Evolutionary conservation across 2,329 filamentous ascomycete genomes (phyloP), one percentile per base, ranked within the genome.

Genomic region (Nemania serpens): DNA sequence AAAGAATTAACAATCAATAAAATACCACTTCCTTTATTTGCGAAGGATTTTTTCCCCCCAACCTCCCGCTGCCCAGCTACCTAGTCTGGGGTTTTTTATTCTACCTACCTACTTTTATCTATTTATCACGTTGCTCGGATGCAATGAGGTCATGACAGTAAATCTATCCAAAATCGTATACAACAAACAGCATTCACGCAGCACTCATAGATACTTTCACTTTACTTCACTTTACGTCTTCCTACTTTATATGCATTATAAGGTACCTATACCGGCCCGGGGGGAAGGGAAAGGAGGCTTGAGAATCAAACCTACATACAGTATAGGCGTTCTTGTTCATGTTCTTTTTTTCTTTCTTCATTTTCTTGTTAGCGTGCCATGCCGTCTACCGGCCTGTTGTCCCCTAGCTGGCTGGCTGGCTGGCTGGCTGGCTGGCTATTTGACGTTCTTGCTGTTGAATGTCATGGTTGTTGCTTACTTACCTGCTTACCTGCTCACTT

Each of bases 71-170:
- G n/a, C n/a, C n/a, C n/a, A n/a, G n/a, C n/a, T n/a, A n/a, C n/a
- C n/a, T n/a, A n/a, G n/a, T n/a, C n/a, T n/a, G n/a, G n/a, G n/a
- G n/a, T n/a, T n/a, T n/a, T n/a, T n/a, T n/a, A n/a, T n/a, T n/a
- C n/a, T n/a, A n/a, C n/a, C n/a, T n/a, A n/a, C n/a, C n/a, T n/a
- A n/a, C n/a, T 29, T 7, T n/a, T 43, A n/a, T 17, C 41, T 43
- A 43, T 43, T 11, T 43, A 43, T 29, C 15, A 13, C 17, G 6
- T 22, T 13, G 29, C 50, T 58, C 49, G 54, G 47, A 60, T 55
- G 46, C 53, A 59, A 65, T 47, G 63, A 65, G 57, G 59, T 55
- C 55, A 65, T 54, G 63, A n/a, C n/a, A n/a, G n/a, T n/a, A n/a
- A n/a, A n/a, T n/a, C n/a, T n/a, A n/a, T n/a, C n/a, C n/a, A n/a